These are phyloP conservation scores for Omphalotus olearius DNA, from an alignment of 1,284 basidiomycete genomes.

Conservation along the genomic window DNA sequence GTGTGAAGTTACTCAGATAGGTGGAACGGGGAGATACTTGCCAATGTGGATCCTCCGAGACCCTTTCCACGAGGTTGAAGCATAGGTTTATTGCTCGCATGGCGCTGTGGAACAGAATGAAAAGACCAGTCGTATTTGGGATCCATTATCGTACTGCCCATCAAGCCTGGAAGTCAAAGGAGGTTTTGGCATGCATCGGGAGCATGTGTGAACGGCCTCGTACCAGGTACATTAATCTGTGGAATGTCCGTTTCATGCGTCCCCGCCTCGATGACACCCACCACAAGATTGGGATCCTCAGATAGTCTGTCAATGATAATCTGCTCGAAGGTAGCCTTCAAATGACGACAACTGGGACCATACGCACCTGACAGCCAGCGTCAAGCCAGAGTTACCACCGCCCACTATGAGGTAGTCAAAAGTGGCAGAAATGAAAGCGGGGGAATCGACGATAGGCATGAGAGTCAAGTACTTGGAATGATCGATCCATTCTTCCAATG, in stretches of 20 bases:
- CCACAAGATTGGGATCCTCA: background rate
- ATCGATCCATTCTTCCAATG: too few relatives aligned
- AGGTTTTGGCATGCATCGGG: background rate
- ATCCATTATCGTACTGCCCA: background rate
- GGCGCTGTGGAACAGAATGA: background rate
- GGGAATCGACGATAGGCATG: background rate
- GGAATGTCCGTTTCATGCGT: background rate
- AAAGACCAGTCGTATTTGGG: conserved; percentile 3
- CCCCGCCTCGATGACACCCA: conserved; percentile 8
- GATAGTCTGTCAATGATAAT: background rate
- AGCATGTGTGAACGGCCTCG: background rate
- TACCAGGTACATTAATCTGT: conserved; percentile 2
- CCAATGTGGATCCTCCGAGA: background rate
- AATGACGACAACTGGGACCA: background rate
- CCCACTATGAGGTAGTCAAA: conserved; percentile 7
- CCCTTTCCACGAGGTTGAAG: conserved; percentile 1
- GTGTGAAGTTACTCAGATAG: too few relatives aligned
- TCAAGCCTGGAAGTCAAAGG: background rate
- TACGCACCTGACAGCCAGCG: background rate
- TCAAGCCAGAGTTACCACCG: background rate
- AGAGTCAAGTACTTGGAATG: background rate
- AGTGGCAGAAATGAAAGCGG: background rate
- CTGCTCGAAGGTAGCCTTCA: background rate
- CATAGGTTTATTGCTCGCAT: background rate
- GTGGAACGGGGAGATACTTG: background rate